phyloP scores from a whole-genome alignment of 208 protist genomes.

The Leishmania mexicana region DNA sequence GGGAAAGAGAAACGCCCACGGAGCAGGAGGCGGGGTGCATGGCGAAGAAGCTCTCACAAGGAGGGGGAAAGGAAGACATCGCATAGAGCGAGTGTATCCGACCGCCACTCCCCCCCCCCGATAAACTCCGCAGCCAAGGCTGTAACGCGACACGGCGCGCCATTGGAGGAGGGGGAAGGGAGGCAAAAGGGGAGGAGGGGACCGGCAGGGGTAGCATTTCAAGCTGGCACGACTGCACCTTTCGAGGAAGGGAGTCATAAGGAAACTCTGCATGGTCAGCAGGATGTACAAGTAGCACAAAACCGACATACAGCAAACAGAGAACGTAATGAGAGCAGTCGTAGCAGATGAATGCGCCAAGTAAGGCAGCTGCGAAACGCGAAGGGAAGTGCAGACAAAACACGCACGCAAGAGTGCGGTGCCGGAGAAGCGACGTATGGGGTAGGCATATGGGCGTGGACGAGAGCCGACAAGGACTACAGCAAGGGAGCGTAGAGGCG shows the following conservation, averaged over 20 bases:
- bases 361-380: slow-evolving; percentile 1
- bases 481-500: neutral
- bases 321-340: neutral
- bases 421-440: neutral
- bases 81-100: neutral
- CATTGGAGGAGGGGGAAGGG: neutral
- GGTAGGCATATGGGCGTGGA: neutral
- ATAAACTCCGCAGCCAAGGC: neutral
- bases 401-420: neutral
- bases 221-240: neutral
- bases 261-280: neutral
- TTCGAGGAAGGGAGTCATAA: neutral
- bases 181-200: neutral
- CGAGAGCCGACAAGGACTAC: neutral
- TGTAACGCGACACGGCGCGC: neutral
- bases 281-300: neutral
- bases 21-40: neutral
- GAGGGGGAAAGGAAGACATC: neutral
- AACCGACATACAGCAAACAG: neutral
- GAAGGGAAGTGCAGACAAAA: neutral
- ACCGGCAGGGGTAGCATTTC: neutral
- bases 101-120: too few species aligned
- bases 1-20: neutral
- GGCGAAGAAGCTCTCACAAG: neutral
- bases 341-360: slow-evolving; percentile 8